Evolutionary conservation across 768 basidiomycete species (phyloP), one percentile per base, ranked within the genome.

Genomic region (Thelephora aurantiotincta): DNA sequence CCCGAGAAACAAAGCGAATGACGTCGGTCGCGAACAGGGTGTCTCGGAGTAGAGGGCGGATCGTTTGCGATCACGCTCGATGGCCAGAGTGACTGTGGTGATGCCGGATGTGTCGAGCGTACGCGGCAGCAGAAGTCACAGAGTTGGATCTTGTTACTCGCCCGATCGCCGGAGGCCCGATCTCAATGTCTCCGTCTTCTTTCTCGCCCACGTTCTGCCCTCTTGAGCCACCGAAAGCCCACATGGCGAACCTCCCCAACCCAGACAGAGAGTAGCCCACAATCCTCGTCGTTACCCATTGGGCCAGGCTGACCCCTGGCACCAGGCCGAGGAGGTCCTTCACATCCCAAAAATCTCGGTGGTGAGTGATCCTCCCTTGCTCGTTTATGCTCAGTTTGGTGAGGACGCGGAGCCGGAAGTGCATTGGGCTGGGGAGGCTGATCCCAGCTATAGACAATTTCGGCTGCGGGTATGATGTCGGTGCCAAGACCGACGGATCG

Each of bases 261-360:
- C 6, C 6, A 41, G 38, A 16, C 38, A 41, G 22, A 2, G 38
- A 18, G 14, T 41, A 41, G 18, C 38, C 38, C 9, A 14, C 14
- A 16, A 82, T 61, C 43, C 85, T 71, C 43, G 77, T 72, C 43
- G 70, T 69, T 44, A 87, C 67, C 82, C 83, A 88, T 51, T 83
- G 76, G 1, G 73, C 72, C 38, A 80, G 61, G 7, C 75, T 71
- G 50, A 77, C 71, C 3, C 84, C 83, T 3, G 85, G 85, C 7
- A 86, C 58, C 35, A 87, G 72, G 34, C 78, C 77, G 56, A 86
- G 67, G 49, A 89, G 66, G 58, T 90, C 87, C 56, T 80, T 77
- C 37, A 85, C 68, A 54, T 89, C 84, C 83, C 82, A 88, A 35
- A 83, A 69, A 57, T 89, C 87, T 23, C 83, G 73, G 58, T 91